Evolutionary conservation across 257 asterid species (phyloP).

Genomic region (Thymus mandschuricus): DNA sequence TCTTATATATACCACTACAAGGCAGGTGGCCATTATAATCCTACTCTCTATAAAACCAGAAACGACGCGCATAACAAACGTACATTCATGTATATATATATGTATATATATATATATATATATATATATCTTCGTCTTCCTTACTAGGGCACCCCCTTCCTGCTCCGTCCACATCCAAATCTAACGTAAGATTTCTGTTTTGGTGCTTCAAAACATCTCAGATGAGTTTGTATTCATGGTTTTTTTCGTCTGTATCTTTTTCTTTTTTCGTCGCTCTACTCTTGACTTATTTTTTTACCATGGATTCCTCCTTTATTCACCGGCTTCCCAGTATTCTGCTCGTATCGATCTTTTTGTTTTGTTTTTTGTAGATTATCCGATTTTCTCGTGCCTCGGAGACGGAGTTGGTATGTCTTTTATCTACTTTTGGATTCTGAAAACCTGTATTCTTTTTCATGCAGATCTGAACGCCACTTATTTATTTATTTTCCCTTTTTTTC

Average conservation of each 20-base stretch:
- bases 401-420: too few relatives aligned
- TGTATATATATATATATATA: neutral
- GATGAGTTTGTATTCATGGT: neutral
- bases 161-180: neutral
- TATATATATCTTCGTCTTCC: neutral
- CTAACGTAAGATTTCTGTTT: neutral
- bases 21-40: neutral
- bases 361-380: neutral
- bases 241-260: neutral
- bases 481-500: neutral
- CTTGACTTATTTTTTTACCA: neutral
- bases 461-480: neutral
- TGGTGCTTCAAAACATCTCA: neutral
- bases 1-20: neutral
- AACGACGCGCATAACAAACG: too few relatives aligned
- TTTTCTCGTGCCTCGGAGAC: neutral
- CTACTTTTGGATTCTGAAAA: neutral
- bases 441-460: too few relatives aligned
- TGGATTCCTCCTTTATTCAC: neutral
- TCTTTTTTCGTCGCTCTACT: neutral
- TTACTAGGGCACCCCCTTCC: neutral
- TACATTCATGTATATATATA: neutral
- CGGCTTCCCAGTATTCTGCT: neutral
- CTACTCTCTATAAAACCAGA: neutral
- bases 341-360: neutral